Evolutionary conservation across 1,284 basidiomycete species (phyloP), one percentile per base, ranked within the genome.

Genomic region (Anthracocystis panici-leucophaei): DNA sequence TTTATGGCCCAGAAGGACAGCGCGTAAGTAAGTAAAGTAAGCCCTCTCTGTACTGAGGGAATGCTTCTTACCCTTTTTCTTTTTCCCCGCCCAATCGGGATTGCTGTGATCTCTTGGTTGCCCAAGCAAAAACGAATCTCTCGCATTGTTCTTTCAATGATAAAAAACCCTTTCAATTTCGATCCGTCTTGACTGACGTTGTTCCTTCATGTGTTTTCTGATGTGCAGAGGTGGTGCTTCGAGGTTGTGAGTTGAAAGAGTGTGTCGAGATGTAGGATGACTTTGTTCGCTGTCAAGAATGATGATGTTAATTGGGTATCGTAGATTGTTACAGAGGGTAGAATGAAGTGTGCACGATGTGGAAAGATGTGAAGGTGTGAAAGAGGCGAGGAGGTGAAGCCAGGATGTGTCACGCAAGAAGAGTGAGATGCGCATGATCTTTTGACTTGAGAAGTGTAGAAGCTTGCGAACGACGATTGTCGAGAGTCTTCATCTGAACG

Each of bases 1-100:
- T 93, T 88, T 88, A 91, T 91, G 80, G 93, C 95, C 75, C 89
- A 90, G 88, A 90, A 80, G 79, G 79, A 80, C 73, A 65, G 65
- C 53, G 79, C 82, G 82, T 83, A 80, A 75, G 82, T 78, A 75
- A 65, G 70, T 58, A 54, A 46, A 46, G 54, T 55, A 45, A 29
- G 20, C 11, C 21, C 40, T 21, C 40, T 21, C 2, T 18, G 14
- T 27, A 27, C 11, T n/a, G 23, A 35, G 35, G 21, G 33, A 21
- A 29, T 51, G 41, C 56, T 42, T 60, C 54, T 51, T 49, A 25
- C 50, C 20, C 29, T 21, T 38, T 38, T 6, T 16, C 33, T 44
- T 21, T 45, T n/a, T n/a, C n/a, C 7, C 42, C 12, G 20, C 49
- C 44, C 51, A 42, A n/a, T 42, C 41, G 41, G n/a, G 41, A 42